Evolutionary conservation across 768 basidiomycete genomes (phyloP).

Genomic region (Tubosaeta sp.): DNA sequence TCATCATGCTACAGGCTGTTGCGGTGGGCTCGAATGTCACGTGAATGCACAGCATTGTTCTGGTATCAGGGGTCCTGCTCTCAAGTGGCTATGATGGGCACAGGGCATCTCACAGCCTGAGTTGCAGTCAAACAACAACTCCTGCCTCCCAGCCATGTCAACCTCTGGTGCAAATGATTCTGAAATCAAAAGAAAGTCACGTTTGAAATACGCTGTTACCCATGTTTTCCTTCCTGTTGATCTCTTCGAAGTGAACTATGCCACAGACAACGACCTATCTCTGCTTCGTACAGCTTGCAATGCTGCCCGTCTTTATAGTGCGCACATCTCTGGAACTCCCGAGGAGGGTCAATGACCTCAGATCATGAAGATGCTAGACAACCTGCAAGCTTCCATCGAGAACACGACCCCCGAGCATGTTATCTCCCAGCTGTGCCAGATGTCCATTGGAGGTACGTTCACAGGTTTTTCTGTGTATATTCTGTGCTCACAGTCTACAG

Average conservation of each 20-base stretch:
- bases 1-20: too few species aligned
- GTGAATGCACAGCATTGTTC: too few species aligned
- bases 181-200: too few species aligned
- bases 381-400: neutral
- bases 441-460: neutral
- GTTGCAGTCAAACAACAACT: too few species aligned
- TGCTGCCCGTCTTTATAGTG: constrained; percentile 2
- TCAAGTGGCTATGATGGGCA: too few species aligned
- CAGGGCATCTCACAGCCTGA: too few species aligned
- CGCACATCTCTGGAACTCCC: neutral
- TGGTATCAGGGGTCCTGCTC: too few species aligned
- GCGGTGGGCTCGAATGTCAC: too few species aligned
- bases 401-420: neutral
- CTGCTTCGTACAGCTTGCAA: neutral
- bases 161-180: too few species aligned
- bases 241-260: too few species aligned
- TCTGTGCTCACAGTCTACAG: constrained; percentile 18
- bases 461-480: neutral
- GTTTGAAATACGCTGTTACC: neutral
- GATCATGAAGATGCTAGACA: constrained; percentile 5
- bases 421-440: neutral
- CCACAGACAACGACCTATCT: neutral
- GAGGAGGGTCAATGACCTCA: neutral
- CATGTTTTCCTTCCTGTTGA: neutral
- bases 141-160: too few species aligned